phyloP scores from a whole-genome alignment of 2,329 filamentous ascomycete genomes.

The Hypoxylon sp. region DNA sequence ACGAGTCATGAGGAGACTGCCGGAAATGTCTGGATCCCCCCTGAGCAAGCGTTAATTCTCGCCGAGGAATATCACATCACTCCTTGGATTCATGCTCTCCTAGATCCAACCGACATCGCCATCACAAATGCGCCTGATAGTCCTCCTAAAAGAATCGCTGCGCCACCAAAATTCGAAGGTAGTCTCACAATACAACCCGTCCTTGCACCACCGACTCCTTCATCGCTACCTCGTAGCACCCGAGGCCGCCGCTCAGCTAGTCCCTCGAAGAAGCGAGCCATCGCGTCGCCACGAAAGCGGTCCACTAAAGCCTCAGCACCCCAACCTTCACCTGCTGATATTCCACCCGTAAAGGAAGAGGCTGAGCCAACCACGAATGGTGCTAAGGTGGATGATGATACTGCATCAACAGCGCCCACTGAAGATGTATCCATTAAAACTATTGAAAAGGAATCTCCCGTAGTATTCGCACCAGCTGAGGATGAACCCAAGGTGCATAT shows the following conservation, averaged over 20 bases:
- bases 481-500: slow-evolving; percentile 76
- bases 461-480: slow-evolving; percentile 66
- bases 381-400: slow-evolving; percentile 64
- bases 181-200: slow-evolving; percentile 61
- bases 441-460: slow-evolving; percentile 64
- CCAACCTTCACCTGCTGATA: slow-evolving; percentile 59
- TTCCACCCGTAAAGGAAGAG: slow-evolving; percentile 51
- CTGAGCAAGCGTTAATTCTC: slow-evolving; percentile 82
- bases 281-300: slow-evolving; percentile 70
- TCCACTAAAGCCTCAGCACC: slow-evolving; percentile 59
- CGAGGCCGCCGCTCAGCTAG: slow-evolving; percentile 71
- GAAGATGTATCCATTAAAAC: slow-evolving; percentile 61
- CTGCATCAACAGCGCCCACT: slow-evolving; percentile 60
- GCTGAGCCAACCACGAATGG: slow-evolving; percentile 51
- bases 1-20: slow-evolving; percentile 94
- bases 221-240: slow-evolving; percentile 61
- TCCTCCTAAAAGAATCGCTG: slow-evolving; percentile 80
- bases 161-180: slow-evolving; percentile 83
- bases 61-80: slow-evolving; percentile 89
- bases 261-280: slow-evolving; percentile 67
- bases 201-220: slow-evolving; percentile 66
- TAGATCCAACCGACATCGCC: slow-evolving; percentile 86
- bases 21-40: slow-evolving; percentile 96
- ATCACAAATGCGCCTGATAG: slow-evolving; percentile 70
- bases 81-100: slow-evolving; percentile 90